phyloP scores from a whole-genome alignment of 2,329 filamentous ascomycete species.

The Spiromastix sp. region DNA sequence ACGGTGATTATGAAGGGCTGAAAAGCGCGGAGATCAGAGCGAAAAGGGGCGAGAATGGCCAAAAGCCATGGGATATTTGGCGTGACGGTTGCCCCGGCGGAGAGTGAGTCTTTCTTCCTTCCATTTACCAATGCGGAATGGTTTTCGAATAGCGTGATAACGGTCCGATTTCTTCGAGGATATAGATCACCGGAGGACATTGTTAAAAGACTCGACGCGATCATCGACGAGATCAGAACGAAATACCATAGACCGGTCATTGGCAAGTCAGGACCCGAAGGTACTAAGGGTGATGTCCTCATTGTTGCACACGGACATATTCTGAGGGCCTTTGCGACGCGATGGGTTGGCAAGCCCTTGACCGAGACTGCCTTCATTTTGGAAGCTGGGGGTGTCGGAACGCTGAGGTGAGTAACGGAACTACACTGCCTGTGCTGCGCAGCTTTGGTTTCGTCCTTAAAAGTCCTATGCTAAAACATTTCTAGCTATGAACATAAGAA shows the following conservation, averaged over 20 bases:
- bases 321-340: conserved; percentile 73
- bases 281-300: conserved; percentile 53
- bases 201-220: conserved; percentile 57
- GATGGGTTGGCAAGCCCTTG: conserved; percentile 68
- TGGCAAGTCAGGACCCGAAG: conserved; percentile 38
- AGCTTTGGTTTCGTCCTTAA: too few relatives aligned
- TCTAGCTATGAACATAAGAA: conserved; percentile 67
- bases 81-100: conserved; percentile 76
- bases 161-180: not conserved
- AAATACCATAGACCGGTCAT: conserved; percentile 56
- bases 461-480: not conserved
- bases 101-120: conserved; percentile 48
- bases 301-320: conserved; percentile 89
- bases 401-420: conserved; percentile 52
- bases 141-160: conserved; percentile 1
- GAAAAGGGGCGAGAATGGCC: conserved; percentile 46
- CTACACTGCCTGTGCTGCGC: too few relatives aligned
- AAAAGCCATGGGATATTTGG: conserved; percentile 72
- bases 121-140: not conserved
- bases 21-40: conserved; percentile 59
- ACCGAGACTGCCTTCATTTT: conserved; percentile 68
- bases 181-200: conserved; percentile 60
- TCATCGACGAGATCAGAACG: conserved; percentile 65
- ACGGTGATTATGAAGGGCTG: conserved; percentile 77
- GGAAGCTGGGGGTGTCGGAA: conserved; percentile 80